Base-by-base conservation (phyloP, 208 protist genomes). In the Crithidia sp. region DNA sequence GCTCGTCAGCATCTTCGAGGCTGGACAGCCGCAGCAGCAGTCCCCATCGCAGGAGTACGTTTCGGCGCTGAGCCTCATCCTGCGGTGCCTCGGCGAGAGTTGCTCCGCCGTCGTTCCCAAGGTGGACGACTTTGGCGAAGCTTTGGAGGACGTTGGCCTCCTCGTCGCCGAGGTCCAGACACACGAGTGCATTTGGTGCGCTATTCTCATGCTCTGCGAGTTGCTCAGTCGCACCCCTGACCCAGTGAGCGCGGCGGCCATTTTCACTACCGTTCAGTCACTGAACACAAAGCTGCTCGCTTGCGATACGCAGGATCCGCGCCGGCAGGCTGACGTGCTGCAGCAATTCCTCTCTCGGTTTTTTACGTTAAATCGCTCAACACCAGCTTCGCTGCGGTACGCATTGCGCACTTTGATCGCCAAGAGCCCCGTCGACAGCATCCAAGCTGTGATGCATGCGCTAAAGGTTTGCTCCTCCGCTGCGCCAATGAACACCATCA, bases 261-360 rank as follows among this genome's bases (percentile, higher is more conserved):
- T 79, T 14, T 64, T 70, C 19, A 52, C 53, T 47, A 58, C 55
- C 9, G 55, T 79, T 41, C 37, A 67, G 41, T 69, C 74, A 7
- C 74, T 79, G 8, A 65, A 58, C 6, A 37, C 53, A 3, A 79
- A 66, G 40, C 55, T 79, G 4, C n/a, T 65, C 28, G 36, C 6
- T 39, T 65, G 63, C 16, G 39, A 12, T 13, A 54, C 74, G 9
- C 44, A 45, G 52, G 74, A 79, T 17, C 4, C 55, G 8, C 37
- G 36, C 16, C 60, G 62, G 7, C 53, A 58, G 37, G 67, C 62
- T 2, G 67, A 79, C 47, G 41, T 17, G 7, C 13, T 79, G 74
- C 67, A 74, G 40, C 53, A 45, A 3, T 71, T 79, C 49, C 16
- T 79, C 10, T 74, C 74, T 17, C 74, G 68, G 41, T 79, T 79